Evolutionary conservation across 495 filamentous ascomycete genomes (phyloP).

Genomic region (Aspergillus baeticus): DNA sequence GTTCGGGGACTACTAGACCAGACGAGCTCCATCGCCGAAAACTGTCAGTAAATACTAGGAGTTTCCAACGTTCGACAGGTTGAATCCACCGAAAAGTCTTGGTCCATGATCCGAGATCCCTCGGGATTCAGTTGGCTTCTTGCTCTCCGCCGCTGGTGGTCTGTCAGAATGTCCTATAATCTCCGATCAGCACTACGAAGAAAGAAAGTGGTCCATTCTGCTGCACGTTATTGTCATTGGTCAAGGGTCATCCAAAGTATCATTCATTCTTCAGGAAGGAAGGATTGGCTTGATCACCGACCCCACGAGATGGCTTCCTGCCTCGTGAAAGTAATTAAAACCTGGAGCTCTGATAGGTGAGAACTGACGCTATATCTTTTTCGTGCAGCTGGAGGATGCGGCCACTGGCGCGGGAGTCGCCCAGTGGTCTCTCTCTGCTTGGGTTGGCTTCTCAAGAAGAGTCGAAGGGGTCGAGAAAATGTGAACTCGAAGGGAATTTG

Average conservation of each 20-base stretch:
- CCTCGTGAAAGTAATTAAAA: background rate
- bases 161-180: background rate
- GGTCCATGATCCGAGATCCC: background rate
- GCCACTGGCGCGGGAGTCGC: background rate
- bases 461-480: background rate
- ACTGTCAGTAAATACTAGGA: no score
- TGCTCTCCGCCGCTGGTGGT: background rate
- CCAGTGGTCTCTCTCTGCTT: background rate
- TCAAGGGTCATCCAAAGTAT: background rate
- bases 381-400: background rate
- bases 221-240: background rate
- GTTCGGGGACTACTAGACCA: background rate
- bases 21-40: background rate
- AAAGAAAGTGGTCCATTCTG: background rate
- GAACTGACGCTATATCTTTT: background rate
- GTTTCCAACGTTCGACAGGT: background rate
- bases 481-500: background rate
- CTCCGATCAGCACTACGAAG: conserved; percentile 12
- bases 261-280: background rate
- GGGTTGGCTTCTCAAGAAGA: background rate
- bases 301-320: background rate
- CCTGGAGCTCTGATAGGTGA: background rate
- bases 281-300: background rate
- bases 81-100: background rate
- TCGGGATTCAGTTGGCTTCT: background rate